Base-by-base conservation (phyloP, 1,284 basidiomycete species). In the Fomitopsis betulina region DNA sequence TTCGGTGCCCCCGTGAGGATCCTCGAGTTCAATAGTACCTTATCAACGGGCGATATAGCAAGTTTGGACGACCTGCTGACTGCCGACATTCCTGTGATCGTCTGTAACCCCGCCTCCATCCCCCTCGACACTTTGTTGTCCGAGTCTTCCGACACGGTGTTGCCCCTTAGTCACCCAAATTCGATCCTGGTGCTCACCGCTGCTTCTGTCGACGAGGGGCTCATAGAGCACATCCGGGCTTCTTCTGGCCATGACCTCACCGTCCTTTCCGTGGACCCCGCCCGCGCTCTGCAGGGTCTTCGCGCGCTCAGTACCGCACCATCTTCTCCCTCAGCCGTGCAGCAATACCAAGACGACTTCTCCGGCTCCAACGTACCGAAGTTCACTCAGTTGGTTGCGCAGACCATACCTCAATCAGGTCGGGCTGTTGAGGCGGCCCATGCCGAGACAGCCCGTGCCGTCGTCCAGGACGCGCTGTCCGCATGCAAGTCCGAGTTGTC, bases 271-370 rank as follows among this genome's bases (percentile, higher is more conserved):
- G 73, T 81, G 17, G 84, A 89, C 63, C 83, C 85, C 2, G 62
- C 67, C 38, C 81, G 82, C 52, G 87, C 87, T 0, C 60, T 84
- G 5, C 67, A 70, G 0, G 87, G 85, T 2, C 73, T 86, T 6
- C 70, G 73, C 23, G 63, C 74, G 7, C 71, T 91, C 42, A 77
- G 75, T 56, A 61, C 74, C 12, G 71, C 80, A 42, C 73, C 80
- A 0, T 71, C 70, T 12, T 81, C 82, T 5, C 63, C 81, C 12
- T 63, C 73, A 3, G 76, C 79, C 25, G 76, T 91, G 12, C 83
- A 87, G 62, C 73, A 72, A 58, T 91, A 84, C 68, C 86, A 89
- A 66, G 78, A 82, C 60, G 79, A 84, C n/a, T 82, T 81, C 57
- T 67, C 80, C 19, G 78, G 72, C 12, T 90, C 89, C 15, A 75